Percentiles rank a stretch among this genome's conserved stretches.
These are phyloP conservation scores for Lactifluus subvellereus DNA, from an alignment of 768 basidiomycete genomes.

Conservation along the genomic window DNA sequence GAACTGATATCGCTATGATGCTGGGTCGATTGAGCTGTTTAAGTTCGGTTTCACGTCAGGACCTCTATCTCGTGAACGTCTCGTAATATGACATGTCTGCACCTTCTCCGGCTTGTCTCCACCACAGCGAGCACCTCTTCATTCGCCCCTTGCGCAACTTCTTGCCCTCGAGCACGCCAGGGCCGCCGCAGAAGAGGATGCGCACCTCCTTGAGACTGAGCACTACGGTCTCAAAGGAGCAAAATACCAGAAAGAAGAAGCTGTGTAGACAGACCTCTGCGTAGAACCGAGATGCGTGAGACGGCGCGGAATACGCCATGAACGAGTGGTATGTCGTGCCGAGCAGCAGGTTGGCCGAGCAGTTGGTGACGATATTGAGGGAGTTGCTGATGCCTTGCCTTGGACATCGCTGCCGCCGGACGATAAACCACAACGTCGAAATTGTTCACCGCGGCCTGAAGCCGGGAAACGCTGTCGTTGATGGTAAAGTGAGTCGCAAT, in stretches of 20 bases:
- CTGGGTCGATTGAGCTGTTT: not conserved
- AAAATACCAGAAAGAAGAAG: slow-evolving; percentile 48
- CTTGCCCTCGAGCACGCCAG: slow-evolving; percentile 56
- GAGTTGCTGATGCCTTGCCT: slow-evolving; percentile 76
- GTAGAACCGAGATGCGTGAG: slow-evolving; percentile 50
- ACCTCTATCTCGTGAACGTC: too few relatives aligned
- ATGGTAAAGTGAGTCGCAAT: too few relatives aligned
- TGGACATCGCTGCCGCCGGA: slow-evolving; percentile 24
- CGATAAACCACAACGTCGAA: too few relatives aligned
- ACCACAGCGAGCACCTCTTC: slow-evolving; percentile 23
- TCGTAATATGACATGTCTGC: too few relatives aligned
- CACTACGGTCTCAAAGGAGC: slow-evolving; percentile 79
- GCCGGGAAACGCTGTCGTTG: too few relatives aligned
- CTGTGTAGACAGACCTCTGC: slow-evolving; percentile 60
- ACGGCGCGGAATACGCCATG: slow-evolving; percentile 66
- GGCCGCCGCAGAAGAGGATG: slow-evolving; percentile 56
- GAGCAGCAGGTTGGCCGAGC: slow-evolving; percentile 72
- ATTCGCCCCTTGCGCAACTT: slow-evolving; percentile 43
- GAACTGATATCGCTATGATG: not conserved
- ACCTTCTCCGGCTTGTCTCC: not conserved
- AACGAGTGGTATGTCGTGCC: slow-evolving; percentile 75
- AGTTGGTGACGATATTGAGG: slow-evolving; percentile 70
- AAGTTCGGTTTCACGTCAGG: not conserved
- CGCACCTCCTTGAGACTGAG: slow-evolving; percentile 63
- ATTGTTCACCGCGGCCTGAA: too few relatives aligned